Percentiles rank a stretch among this genome's conserved stretches.
These are phyloP conservation scores for Podosphaera fusca DNA, from an alignment of 2,329 filamentous ascomycete species.

Conservation along the genomic window DNA sequence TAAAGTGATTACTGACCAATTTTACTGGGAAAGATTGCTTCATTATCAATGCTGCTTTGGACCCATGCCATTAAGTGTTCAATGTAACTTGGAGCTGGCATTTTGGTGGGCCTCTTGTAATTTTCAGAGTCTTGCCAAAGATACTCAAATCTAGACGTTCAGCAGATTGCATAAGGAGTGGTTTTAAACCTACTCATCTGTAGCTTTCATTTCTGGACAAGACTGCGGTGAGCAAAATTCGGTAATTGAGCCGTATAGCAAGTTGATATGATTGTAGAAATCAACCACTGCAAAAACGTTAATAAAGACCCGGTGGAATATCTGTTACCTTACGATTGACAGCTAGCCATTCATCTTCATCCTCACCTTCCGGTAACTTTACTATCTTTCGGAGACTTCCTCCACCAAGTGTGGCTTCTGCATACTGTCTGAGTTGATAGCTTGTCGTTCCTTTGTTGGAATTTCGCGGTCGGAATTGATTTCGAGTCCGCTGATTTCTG, in stretches of 20 bases:
- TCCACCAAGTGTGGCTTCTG: conserved; percentile 85
- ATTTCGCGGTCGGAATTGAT: conserved; percentile 75
- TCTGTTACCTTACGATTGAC: conserved; percentile 55
- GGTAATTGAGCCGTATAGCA: conserved; percentile 94
- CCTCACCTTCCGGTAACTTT: conserved; percentile 88
- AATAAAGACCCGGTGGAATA: conserved; percentile 7
- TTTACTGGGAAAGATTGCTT: conserved; percentile 79
- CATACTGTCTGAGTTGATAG: conserved; percentile 93
- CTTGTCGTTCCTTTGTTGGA: conserved; percentile 67
- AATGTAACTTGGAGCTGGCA: conserved; percentile 91
- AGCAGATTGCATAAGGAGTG: not conserved
- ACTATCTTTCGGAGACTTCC: conserved; percentile 91
- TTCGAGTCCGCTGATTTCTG: conserved; percentile 70
- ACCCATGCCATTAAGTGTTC: conserved; percentile 97
- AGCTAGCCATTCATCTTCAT: conserved; percentile 92
- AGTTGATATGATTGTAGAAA: conserved; percentile 99
- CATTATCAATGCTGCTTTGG: conserved; percentile 85
- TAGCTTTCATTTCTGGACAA: conserved; percentile 99
- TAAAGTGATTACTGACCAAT: conserved; percentile 38
- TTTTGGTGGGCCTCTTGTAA: conserved; percentile 91
- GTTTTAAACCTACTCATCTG: conserved; percentile 51
- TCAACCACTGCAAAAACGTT: conserved; percentile 55
- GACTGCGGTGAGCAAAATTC: conserved; percentile 96
- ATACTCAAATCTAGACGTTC: conserved; percentile 62
- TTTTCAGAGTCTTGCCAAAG: conserved; percentile 93